These are phyloP conservation scores for Rhizophagus clarus DNA, from an alignment of 192 early-diverging fungal species.

Conservation along the genomic window DNA sequence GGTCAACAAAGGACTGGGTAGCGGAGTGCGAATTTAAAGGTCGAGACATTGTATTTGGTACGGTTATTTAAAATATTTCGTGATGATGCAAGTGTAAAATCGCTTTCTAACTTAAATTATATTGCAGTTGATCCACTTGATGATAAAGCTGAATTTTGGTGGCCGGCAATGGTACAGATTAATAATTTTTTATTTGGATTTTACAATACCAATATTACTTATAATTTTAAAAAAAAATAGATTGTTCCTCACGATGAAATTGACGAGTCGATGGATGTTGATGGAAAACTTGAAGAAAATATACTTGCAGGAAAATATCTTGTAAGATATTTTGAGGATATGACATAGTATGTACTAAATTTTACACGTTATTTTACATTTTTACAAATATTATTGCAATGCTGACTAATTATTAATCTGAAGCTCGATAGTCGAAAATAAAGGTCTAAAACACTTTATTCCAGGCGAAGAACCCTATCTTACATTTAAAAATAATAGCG, in stretches of 20 bases:
- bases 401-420: neutral
- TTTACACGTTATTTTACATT: neutral
- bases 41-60: constrained; percentile 11
- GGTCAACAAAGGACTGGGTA: neutral
- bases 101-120: neutral
- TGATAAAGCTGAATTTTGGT: constrained; percentile 19
- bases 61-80: neutral
- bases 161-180: constrained; percentile 6
- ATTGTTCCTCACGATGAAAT: constrained; percentile 10
- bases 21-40: neutral
- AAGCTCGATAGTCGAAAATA: neutral
- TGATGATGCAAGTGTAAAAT: neutral
- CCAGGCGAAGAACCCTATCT: neutral
- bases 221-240: neutral
- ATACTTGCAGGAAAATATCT: constrained; percentile 8
- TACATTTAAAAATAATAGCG: neutral
- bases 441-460: constrained; percentile 1
- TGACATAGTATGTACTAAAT: neutral
- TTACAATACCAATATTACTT: neutral
- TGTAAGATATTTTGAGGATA: constrained; percentile 23
- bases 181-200: neutral
- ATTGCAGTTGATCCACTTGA: constrained; percentile 6
- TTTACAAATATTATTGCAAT: neutral
- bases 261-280: constrained; percentile 20
- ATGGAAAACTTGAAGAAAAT: constrained; percentile 17